A percentile compares a stretch with the other conserved stretches of the same genome.
These are phyloP conservation scores for Viola pubescens DNA, from an alignment of 441 rosid genomes.

Conservation along the genomic window DNA sequence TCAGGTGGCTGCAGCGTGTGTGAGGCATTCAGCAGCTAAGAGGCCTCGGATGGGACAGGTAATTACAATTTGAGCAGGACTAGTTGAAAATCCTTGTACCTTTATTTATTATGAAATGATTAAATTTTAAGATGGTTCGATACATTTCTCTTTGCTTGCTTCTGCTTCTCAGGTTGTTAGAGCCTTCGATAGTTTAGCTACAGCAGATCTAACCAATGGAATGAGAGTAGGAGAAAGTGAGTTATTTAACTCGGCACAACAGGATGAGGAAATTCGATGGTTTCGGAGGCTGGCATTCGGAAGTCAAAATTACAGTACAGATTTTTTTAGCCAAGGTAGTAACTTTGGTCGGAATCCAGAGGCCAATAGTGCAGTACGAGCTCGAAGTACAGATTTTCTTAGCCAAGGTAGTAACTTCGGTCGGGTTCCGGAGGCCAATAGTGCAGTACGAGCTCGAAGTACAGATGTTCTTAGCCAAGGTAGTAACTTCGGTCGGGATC, in stretches of 20 bases:
- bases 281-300: constrained; percentile 91
- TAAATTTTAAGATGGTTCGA: not conserved
- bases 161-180: constrained; percentile 58
- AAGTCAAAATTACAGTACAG: constrained; percentile 72
- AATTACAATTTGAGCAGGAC: constrained; percentile 3
- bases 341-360: too few species aligned
- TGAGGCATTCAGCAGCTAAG: constrained; percentile 73
- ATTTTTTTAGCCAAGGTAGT: constrained; percentile 26
- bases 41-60: constrained; percentile 96
- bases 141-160: constrained; percentile 7
- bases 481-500: too few species aligned
- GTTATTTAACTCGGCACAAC: constrained; percentile 63
- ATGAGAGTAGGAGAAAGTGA: constrained; percentile 93
- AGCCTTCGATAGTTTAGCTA: constrained; percentile 63
- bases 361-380: too few species aligned
- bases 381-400: too few species aligned
- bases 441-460: too few species aligned
- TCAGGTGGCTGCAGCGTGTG: constrained; percentile 82
- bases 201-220: constrained; percentile 71
- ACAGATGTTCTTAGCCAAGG: constrained; percentile 26
- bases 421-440: too few species aligned
- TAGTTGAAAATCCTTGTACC: not conserved
- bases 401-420: too few species aligned
- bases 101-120: not conserved
- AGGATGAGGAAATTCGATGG: constrained; percentile 79